A percentile compares a stretch with the other conserved stretches of the same genome.
Conservation (phyloP, 1,284 basidiomycete species). For the Schizophyllum commune region DNA sequence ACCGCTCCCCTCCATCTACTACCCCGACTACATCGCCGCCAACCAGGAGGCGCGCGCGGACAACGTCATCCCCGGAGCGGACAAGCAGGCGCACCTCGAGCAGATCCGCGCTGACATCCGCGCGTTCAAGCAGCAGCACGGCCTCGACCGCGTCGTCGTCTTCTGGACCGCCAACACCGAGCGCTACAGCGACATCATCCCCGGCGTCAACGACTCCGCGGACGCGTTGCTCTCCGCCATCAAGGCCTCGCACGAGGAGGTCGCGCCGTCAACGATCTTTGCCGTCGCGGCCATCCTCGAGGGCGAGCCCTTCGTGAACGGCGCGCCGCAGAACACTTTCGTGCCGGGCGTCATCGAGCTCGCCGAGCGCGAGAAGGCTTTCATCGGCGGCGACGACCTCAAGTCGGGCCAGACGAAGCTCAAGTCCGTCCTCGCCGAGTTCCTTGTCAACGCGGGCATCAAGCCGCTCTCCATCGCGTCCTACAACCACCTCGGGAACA, state of each 20-base stretch:
- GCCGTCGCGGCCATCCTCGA: constrained; percentile 96
- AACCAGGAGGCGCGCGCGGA: constrained; percentile 96
- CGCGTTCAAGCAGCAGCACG: constrained; percentile 82
- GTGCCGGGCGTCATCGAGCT: constrained; percentile 93
- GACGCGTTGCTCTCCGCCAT: constrained; percentile 83
- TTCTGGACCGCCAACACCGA: constrained; percentile 99
- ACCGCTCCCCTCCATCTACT: constrained; percentile 94
- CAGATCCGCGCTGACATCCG: constrained; percentile 91
- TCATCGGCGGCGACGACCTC: constrained; percentile 97
- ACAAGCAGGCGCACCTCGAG: constrained; percentile 92
- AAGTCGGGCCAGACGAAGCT: constrained; percentile 94
- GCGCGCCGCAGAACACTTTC: constrained; percentile 98
- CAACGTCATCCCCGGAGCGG: constrained; percentile 79
- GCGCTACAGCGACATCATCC: constrained; percentile 92
- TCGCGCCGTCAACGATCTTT: constrained; percentile 93
- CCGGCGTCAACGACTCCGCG: constrained; percentile 94
- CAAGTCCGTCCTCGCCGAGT: constrained; percentile 94
- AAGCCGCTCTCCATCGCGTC: constrained; percentile 95
- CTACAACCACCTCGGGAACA: constrained; percentile 99
- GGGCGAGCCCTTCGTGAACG: constrained; percentile 93
- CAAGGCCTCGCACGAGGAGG: constrained; percentile 81
- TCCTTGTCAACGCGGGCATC: constrained; percentile 98
- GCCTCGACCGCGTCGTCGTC: constrained; percentile 82
- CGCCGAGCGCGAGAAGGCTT: constrained; percentile 83
- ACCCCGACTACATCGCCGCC: constrained; percentile 93